phyloP scores from a whole-genome alignment of 2,329 filamentous ascomycete species.

The Microsporum canis region DNA sequence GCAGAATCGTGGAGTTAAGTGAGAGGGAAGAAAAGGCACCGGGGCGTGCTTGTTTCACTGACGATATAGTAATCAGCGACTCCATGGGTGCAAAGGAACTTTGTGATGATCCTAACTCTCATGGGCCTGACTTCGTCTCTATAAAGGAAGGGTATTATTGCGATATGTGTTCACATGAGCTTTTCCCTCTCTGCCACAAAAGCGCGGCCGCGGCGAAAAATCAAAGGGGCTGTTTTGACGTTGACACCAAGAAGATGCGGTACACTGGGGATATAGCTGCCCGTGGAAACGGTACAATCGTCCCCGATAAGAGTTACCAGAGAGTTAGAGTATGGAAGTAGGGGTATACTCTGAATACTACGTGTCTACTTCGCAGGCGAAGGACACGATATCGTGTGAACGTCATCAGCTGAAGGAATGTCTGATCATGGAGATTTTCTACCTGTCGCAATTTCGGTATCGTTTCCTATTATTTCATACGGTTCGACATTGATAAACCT shows the following conservation, averaged over 20 bases:
- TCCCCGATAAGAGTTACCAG: not conserved
- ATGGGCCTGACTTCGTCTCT: not conserved
- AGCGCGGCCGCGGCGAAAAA: not conserved
- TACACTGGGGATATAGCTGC: not conserved
- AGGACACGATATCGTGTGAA: no score
- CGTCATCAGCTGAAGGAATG: no score
- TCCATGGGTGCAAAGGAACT: not conserved
- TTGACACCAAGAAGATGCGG: no score
- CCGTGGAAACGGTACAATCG: no score
- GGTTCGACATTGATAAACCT: no score
- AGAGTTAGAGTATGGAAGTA: not conserved
- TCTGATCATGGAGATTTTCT: no score
- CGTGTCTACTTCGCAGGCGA: no score
- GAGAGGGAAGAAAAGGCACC: not conserved
- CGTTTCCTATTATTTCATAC: no score
- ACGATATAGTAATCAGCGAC: not conserved
- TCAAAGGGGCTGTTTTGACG: not conserved
- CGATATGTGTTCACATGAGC: conserved; percentile 3
- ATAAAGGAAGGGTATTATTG: conserved; percentile 1
- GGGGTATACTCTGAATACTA: not conserved
- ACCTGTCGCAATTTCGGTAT: no score
- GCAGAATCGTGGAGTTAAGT: not conserved
- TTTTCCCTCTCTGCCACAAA: not conserved
- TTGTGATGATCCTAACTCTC: conserved; percentile 1
- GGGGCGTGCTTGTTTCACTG: not conserved